Base-by-base conservation (phyloP, 163 green algal genomes). In the Trebouxia gelatinosa region DNA sequence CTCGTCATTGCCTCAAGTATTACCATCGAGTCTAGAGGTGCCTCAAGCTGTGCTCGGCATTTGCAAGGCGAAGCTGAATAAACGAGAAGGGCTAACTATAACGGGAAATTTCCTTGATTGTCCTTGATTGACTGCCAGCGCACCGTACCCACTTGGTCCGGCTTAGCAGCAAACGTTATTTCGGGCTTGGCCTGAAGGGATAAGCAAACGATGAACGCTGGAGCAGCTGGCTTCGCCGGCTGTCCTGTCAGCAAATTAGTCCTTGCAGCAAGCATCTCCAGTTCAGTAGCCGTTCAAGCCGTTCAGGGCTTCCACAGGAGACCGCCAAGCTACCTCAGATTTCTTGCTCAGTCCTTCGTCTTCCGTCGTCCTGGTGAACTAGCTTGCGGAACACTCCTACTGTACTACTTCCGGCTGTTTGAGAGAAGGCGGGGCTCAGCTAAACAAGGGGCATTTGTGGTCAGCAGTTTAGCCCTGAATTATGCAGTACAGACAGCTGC, bases 361-460 rank as follows among this genome's bases (percentile, higher is more conserved):
- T 91, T 89, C 35, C 61, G 71, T 13, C 70, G 83, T 31, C 81
- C 81, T 0, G 86, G 86, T 5, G 88, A 93, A 65, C 84, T 94
- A 19, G 31, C 90, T 1, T 90, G 90, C 23, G 89, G 87, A 4
- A 72, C 81, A 0, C 57, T 80, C 16, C 58, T 94, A 48, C 71
- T 91, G 21, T 94, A 94, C 80, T 91, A 88, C 48, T 94, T 90
- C 74, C 75, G 89, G 21, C 0, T 91, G 4, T 78, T 94, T 40
- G 90, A 94, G 72, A 75, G 90, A 16, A 83, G 86, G 37, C 71
- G 75, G 32, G 89, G 90, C 5, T 81, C 85, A 31, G 28, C 26
- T 28, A 90, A 88, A 68, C 91, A 84, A 59, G 82, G 78, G 16
- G 67, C 61, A 21, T 90, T 84, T 26, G 57, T 79, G 29, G 66